Evolutionary conservation across 306 rosid genomes (phyloP).

Genomic region (Quercus wislizeni): DNA sequence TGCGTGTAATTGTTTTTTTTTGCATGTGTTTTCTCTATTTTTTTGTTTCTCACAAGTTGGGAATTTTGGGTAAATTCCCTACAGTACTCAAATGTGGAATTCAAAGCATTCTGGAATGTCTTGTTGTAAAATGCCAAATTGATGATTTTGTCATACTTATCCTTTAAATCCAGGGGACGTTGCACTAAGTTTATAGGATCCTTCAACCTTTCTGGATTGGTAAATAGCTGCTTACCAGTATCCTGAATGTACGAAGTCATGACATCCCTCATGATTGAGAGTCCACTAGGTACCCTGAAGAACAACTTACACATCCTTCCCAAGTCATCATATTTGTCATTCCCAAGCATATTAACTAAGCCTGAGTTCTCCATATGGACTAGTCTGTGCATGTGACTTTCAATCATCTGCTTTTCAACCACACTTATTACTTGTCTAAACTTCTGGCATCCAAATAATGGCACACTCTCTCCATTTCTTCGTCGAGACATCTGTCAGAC

Average conservation of each 20-base stretch:
- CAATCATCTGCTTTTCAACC: constrained; percentile 53
- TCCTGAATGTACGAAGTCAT: constrained; percentile 45
- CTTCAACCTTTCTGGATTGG: constrained; percentile 46
- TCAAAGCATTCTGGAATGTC: constrained; percentile 55
- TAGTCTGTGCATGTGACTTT: constrained; percentile 41
- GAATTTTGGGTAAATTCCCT: no score
- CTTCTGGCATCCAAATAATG: constrained; percentile 49
- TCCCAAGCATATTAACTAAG: constrained; percentile 44
- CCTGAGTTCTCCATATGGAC: constrained; percentile 53
- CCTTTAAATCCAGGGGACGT: constrained; percentile 47
- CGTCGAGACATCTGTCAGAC: constrained; percentile 45
- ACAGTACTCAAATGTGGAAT: constrained; percentile 39
- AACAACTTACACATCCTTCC: constrained; percentile 43
- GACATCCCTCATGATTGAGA: constrained; percentile 38
- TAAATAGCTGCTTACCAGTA: constrained; percentile 46
- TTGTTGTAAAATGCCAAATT: constrained; percentile 42
- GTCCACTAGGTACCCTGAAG: constrained; percentile 44
- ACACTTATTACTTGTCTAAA: constrained; percentile 39
- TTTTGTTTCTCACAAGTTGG: no score
- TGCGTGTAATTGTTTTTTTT: no score
- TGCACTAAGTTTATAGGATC: constrained; percentile 58
- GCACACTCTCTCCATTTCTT: constrained; percentile 46
- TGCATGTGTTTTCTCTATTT: no score
- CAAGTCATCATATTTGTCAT: constrained; percentile 53
- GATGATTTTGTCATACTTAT: constrained; percentile 46